Base-by-base conservation (phyloP, 495 filamentous ascomycete genomes). In the Lasiosphaeria miniovina region DNA sequence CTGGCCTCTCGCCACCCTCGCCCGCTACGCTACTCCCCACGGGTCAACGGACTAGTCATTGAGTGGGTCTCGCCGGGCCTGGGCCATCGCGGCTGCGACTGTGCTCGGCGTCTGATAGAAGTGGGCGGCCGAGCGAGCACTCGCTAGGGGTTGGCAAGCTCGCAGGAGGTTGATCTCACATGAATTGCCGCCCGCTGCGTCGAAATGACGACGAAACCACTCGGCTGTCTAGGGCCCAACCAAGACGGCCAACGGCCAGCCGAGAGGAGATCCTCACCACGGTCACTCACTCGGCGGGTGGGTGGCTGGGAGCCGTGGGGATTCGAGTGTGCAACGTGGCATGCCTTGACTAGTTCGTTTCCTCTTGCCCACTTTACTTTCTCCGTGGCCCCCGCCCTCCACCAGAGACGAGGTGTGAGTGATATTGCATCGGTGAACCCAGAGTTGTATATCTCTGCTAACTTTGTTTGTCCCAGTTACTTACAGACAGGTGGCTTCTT, bases 151-250 rank as follows among this genome's bases (percentile, higher is more conserved):
- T 48, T 52, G 24, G 59, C 58, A 61, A 7, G 60, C 65, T 60
- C 59, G 68, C 66, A 71, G 65, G 58, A 69, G 40, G 33, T 33
- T 54, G 10, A 40, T 62, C 68, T 73, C 65, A 69, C 68, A 72
- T 73, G 68, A 71, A 68, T 57, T 65, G 45, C 48, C 61, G 62
- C 59, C 61, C 56, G 38, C 54, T 60, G 35, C 55, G 49, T 36
- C 48, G 36, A 43, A 34, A 49, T 34, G n/a, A 17, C 8, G 36
- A 17, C 36, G 51, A 65, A 62, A 50, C 62, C 59, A 38, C 52
- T 58, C 40, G 34, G 52, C 45, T 43, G 43, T 48, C 54, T 49
- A 43, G 52, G 52, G 52, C 48, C 59, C 31, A 52, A 52, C 31
- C 35, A 43, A n/a, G 34, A 15, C 32, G 54, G 54, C 36, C 11